These are phyloP conservation scores for Strobilomyces dryophilus DNA, from an alignment of 768 basidiomycete genomes.

Conservation along the genomic window DNA sequence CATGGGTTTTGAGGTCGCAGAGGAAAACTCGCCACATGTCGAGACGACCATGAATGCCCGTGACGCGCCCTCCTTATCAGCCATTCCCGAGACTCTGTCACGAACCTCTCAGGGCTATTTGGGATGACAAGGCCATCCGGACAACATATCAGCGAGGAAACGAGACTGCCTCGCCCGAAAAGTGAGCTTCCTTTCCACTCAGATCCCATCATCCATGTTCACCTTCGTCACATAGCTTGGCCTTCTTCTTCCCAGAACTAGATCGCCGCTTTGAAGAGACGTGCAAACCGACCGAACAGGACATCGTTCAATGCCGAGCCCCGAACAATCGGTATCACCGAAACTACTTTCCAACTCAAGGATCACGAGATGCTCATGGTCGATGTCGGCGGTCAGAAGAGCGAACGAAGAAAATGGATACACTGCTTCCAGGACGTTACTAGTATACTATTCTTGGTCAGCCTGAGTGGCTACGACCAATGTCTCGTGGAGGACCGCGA, in stretches of 20 bases:
- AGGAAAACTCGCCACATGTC: slow-evolving; percentile 54
- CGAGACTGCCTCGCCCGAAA: slow-evolving; percentile 89
- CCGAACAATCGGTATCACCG: slow-evolving; percentile 88
- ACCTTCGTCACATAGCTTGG: slow-evolving; percentile 39
- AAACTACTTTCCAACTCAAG: slow-evolving; percentile 75
- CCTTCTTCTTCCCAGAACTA: slow-evolving; percentile 75
- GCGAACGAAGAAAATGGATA: slow-evolving; percentile 90
- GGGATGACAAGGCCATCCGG: slow-evolving; percentile 74
- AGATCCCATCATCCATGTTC: background rate
- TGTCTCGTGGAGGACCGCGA: slow-evolving; percentile 91
- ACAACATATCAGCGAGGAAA: slow-evolving; percentile 82
- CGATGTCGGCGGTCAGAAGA: slow-evolving; percentile 92
- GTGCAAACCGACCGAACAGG: slow-evolving; percentile 78
- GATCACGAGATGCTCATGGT: slow-evolving; percentile 90
- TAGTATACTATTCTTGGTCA: slow-evolving; percentile 87
- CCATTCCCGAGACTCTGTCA: slow-evolving; percentile 68
- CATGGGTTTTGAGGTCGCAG: slow-evolving; percentile 71
- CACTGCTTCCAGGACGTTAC: slow-evolving; percentile 95
- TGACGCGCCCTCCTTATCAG: slow-evolving; percentile 77
- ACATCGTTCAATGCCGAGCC: slow-evolving; percentile 85
- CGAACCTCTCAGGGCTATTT: slow-evolving; percentile 65
- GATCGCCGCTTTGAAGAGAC: slow-evolving; percentile 72
- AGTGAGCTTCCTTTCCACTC: slow-evolving; percentile 43
- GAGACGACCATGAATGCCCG: slow-evolving; percentile 61
- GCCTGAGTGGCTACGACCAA: slow-evolving; percentile 90